Percentiles rank a stretch among this genome's conserved stretches.
Conservation (phyloP, 2,329 filamentous ascomycete genomes). For the Cryphonectria japonica region DNA sequence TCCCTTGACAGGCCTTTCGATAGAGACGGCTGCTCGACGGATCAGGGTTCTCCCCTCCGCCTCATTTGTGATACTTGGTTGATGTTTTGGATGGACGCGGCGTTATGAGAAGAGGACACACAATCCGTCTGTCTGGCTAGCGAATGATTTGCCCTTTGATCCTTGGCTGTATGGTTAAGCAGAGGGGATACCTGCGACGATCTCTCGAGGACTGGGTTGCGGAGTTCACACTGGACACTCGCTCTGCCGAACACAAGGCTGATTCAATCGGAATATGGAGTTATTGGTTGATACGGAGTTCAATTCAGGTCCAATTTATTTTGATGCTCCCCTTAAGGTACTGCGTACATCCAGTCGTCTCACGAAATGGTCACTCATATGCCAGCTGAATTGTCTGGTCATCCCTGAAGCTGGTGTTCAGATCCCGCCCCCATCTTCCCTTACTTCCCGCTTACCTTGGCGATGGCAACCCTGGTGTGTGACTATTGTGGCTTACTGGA, state of each 20-base stretch:
- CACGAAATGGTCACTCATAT: background rate
- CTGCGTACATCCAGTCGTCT: background rate
- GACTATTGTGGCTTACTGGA: background rate
- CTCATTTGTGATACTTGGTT: background rate
- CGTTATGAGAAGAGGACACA: conserved; percentile 9
- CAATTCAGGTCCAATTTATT: background rate
- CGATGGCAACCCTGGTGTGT: background rate
- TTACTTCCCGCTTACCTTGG: background rate
- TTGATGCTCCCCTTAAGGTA: background rate
- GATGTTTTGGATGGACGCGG: background rate
- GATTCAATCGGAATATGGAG: background rate
- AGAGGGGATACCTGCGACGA: background rate
- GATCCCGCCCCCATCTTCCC: background rate
- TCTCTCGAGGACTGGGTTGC: background rate
- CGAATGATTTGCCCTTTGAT: background rate
- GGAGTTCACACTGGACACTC: background rate
- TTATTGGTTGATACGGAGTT: conserved; percentile 1
- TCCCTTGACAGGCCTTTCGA: background rate
- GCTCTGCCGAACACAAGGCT: conserved; percentile 1
- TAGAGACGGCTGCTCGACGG: conserved; percentile 9
- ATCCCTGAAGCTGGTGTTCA: background rate
- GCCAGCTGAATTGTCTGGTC: background rate
- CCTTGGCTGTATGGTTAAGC: background rate
- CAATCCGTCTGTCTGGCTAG: background rate
- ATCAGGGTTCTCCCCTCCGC: background rate